Base-by-base conservation (phyloP, 768 basidiomycete genomes). In the Hypsizygus marmoreus region DNA sequence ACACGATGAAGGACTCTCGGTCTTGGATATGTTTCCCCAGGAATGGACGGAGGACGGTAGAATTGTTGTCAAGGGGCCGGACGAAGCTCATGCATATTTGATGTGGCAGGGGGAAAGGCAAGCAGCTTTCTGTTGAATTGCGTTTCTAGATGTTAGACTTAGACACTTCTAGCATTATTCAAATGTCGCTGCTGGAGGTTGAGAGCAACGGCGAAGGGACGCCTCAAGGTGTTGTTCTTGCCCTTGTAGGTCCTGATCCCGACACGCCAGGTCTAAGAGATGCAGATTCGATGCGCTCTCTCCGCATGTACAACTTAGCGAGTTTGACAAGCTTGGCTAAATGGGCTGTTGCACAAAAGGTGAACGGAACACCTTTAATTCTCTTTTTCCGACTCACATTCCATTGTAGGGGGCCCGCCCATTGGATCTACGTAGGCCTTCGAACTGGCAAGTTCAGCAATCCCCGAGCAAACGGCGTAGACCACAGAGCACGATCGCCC, bases 241-340 rank as follows among this genome's bases (percentile, higher is more conserved):
- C 80, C 3, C 76, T 93, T 20, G 84, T 92, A 5, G 84, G 88
- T 14, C 79, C 84, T 1, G 78, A 81, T 14, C 58, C 70, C 3
- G 79, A 80, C 16, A 71, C 75, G 4, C 64, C 70, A 1, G 55
- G 58, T 22, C 59, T 60, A 24, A 80, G 76, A 48, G 82, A 88
- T 28, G 64, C 74, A 40, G 86, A 88, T 52, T 62, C 73, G 6
- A 56, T 72, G 29, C 74, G 82, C 36, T 70, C 73, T 6, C 65
- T 91, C 30, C 80, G 91, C 30, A 91, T 93, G 89, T 93, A 93
- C 62, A 92, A 84, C 57, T 72, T 93, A 14, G 72, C 81, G 14
- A 89, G 89, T 59, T 66, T 93, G 5, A 75, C 77, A 7, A 91
- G 77, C 55, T 74, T 93, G 10, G 88, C 86, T 1, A 83, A 81